Percentiles rank a stretch among this genome's conserved stretches.
Conservation (phyloP, 495 filamentous ascomycete genomes). For the Bombardia bombarda region DNA sequence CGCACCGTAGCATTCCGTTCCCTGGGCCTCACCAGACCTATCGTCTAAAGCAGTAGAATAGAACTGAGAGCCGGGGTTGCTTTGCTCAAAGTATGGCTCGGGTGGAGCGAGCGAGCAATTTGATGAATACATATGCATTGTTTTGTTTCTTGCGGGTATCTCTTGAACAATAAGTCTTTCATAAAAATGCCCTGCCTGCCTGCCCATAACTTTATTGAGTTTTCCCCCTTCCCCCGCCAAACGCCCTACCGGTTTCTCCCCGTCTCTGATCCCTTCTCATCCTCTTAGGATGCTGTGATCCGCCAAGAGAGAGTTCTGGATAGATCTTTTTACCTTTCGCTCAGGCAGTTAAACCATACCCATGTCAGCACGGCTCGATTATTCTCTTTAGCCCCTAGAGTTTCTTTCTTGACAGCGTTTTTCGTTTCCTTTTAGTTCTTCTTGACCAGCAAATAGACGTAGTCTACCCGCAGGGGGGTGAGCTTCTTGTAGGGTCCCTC, state of each 20-base stretch:
- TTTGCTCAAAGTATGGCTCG: constrained; percentile 1
- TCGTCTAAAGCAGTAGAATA: constrained; percentile 5
- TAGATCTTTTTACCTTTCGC: too few relatives aligned
- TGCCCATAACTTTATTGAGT: constrained; percentile 1
- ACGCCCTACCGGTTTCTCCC: constrained; percentile 1
- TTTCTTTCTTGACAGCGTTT: too few relatives aligned
- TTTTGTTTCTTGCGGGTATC: constrained; percentile 25
- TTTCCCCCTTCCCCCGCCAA: background rate
- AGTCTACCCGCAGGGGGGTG: constrained; percentile 79
- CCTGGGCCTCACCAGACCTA: constrained; percentile 51
- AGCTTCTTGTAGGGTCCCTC: constrained; percentile 95
- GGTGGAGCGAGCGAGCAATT: too few relatives aligned
- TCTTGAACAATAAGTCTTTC: constrained; percentile 1
- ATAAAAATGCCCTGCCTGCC: background rate
- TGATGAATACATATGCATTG: constrained; percentile 7
- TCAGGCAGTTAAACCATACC: too few relatives aligned
- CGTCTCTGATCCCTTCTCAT: background rate
- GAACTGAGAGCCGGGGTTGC: too few relatives aligned
- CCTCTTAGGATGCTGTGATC: too few relatives aligned
- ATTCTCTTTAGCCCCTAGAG: too few relatives aligned
- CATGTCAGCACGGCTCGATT: background rate
- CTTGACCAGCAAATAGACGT: constrained; percentile 85
- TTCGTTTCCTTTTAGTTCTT: constrained; percentile 35
- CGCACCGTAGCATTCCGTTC: constrained; percentile 79
- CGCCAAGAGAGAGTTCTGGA: too few relatives aligned